A percentile compares a stretch with the other conserved stretches of the same genome.
Evolutionary conservation across 1,284 basidiomycete species (phyloP).

Genomic region (Boletellus deceptivus): DNA sequence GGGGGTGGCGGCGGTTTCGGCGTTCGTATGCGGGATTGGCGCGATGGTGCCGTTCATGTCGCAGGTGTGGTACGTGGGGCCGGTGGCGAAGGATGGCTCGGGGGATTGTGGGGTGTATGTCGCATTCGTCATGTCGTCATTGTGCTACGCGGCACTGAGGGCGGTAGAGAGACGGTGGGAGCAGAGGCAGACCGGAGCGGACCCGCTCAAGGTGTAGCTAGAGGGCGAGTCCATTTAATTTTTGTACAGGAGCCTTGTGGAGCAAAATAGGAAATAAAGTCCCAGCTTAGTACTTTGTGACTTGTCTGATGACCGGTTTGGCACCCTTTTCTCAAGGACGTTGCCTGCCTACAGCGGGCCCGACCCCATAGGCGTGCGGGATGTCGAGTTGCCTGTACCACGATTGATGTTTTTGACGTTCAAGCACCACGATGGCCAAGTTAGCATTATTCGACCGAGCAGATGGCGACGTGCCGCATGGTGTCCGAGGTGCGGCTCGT

Average conservation of each 20-base stretch:
- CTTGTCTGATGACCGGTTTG: no score
- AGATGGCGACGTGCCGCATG: slow-evolving; percentile 15
- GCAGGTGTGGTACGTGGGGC: no score
- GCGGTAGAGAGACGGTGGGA: slow-evolving; percentile 37
- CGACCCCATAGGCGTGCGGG: slow-evolving; percentile 33
- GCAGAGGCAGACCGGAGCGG: background rate
- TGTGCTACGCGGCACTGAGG: slow-evolving; percentile 41
- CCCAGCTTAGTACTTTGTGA: background rate
- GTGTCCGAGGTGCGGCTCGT: slow-evolving; percentile 28
- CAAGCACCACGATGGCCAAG: slow-evolving; percentile 17
- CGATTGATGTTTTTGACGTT: slow-evolving; percentile 28
- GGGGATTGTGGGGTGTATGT: slow-evolving; percentile 55
- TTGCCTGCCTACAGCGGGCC: slow-evolving; percentile 32
- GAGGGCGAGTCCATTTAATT: no score
- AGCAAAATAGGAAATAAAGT: background rate
- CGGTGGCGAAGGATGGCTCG: no score
- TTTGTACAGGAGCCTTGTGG: no score
- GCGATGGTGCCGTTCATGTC: slow-evolving; percentile 58
- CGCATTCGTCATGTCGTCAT: slow-evolving; percentile 42
- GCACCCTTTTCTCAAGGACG: slow-evolving; percentile 27
- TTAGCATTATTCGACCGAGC: slow-evolving; percentile 37
- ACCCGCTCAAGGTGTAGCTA: slow-evolving; percentile 7
- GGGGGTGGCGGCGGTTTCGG: slow-evolving; percentile 41
- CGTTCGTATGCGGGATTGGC: slow-evolving; percentile 46
- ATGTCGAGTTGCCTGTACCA: slow-evolving; percentile 29